Evolutionary conservation across 164 flowering plant genomes (phyloP).

Genomic region (Litsea cubeba): DNA sequence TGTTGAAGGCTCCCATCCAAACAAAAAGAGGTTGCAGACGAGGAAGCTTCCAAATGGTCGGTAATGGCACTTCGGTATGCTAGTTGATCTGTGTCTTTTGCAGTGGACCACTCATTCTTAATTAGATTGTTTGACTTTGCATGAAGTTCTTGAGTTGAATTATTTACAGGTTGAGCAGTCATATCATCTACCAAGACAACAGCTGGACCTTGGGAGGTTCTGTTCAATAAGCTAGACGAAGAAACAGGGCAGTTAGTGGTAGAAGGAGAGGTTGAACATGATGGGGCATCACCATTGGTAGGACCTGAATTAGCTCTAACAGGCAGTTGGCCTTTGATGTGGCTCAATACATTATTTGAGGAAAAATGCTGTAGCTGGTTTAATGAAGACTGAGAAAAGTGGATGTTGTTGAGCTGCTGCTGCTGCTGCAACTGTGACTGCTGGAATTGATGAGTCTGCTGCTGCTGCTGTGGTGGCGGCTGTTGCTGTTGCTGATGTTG

Average conservation of each 20-base stretch:
- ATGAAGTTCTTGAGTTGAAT: constrained; percentile 52
- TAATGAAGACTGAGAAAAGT: constrained; percentile 30
- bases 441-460: constrained; percentile 1
- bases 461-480: constrained; percentile 45
- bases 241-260: constrained; percentile 57
- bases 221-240: constrained; percentile 44
- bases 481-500: constrained; percentile 39
- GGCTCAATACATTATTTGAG: constrained; percentile 40
- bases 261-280: constrained; percentile 88
- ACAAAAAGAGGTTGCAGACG: constrained; percentile 81
- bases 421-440: constrained; percentile 21
- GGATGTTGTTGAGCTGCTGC: constrained; percentile 34
- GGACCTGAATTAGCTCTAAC: constrained; percentile 45
- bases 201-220: constrained; percentile 42
- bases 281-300: constrained; percentile 77
- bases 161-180: constrained; percentile 33
- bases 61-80: constrained; percentile 39
- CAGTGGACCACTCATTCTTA: constrained; percentile 44
- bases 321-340: constrained; percentile 32
- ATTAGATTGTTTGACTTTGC: constrained; percentile 44
- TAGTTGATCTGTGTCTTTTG: constrained; percentile 50
- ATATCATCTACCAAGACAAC: constrained; percentile 32
- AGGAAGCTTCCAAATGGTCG: constrained; percentile 75
- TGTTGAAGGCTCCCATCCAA: constrained; percentile 66
- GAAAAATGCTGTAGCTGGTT: constrained; percentile 44